Conservation (phyloP, 1,139 yeast species). For the Yamadazyma spencermartinsiae region DNA sequence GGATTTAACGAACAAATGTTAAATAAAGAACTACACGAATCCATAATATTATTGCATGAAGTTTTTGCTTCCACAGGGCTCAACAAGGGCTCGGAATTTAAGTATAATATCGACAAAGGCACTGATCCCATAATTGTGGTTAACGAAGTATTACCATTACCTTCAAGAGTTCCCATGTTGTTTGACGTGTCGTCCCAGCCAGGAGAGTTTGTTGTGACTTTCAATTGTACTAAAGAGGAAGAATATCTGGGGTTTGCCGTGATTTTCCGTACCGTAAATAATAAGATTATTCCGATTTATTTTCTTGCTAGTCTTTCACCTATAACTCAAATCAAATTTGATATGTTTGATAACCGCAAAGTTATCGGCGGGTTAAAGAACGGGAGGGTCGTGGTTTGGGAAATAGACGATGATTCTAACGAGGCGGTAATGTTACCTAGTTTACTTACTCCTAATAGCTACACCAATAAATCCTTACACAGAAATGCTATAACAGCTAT, state of each 20-base stretch:
- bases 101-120: conserved; percentile 3
- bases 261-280: conserved; percentile 5
- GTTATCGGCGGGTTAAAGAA: conserved; percentile 39
- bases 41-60: conserved; percentile 9
- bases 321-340: conserved; percentile 30
- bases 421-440: conserved; percentile 25
- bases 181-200: conserved; percentile 10
- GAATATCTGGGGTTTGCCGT: conserved; percentile 14
- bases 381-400: conserved; percentile 45
- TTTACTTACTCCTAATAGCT: conserved; percentile 25
- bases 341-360: conserved; percentile 26
- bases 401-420: conserved; percentile 18
- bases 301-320: conserved; percentile 42
- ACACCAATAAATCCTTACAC: conserved; percentile 14
- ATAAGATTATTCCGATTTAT: conserved; percentile 11
- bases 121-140: conserved; percentile 3
- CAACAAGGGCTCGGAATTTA: neutral
- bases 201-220: conserved; percentile 6
- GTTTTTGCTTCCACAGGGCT: conserved; percentile 3
- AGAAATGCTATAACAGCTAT: conserved; percentile 14
- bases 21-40: conserved; percentile 11
- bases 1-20: conserved; percentile 10
- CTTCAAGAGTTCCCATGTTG: conserved; percentile 8
- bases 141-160: conserved; percentile 7
- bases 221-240: conserved; percentile 4